Conservation (phyloP, 2,329 filamentous ascomycete genomes). For the Ophiostoma himal-ulmi region DNA sequence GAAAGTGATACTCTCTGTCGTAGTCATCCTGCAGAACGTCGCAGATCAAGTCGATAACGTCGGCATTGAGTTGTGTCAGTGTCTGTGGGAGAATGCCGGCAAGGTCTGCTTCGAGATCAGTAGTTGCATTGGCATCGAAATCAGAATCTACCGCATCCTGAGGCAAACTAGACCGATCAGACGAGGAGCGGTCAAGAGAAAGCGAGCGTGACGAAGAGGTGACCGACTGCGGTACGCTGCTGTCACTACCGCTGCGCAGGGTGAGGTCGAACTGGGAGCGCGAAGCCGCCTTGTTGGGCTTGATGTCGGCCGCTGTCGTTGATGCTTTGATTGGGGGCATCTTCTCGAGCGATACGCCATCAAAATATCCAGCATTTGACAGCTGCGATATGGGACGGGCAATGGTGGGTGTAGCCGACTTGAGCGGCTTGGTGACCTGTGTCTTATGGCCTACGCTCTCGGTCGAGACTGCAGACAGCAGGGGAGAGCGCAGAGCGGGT, state of each 20-base stretch:
- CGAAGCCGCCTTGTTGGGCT: constrained; percentile 21
- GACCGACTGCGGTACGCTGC: constrained; percentile 22
- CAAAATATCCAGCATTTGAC: constrained; percentile 33
- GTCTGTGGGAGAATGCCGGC: constrained; percentile 50
- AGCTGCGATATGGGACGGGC: constrained; percentile 35
- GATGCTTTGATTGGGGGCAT: constrained; percentile 32
- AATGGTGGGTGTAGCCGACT: constrained; percentile 27
- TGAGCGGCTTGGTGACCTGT: constrained; percentile 26
- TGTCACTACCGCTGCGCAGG: constrained; percentile 27
- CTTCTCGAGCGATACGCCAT: constrained; percentile 33
- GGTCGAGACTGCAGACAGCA: constrained; percentile 25
- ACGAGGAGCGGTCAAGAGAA: constrained; percentile 27
- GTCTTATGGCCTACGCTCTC: constrained; percentile 26
- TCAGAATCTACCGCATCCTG: background rate
- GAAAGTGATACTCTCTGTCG: constrained; percentile 45
- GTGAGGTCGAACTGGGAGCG: constrained; percentile 26
- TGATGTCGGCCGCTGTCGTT: constrained; percentile 20
- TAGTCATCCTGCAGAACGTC: constrained; percentile 52
- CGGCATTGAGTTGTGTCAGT: constrained; percentile 47
- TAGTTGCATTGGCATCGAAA: background rate
- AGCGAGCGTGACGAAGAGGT: constrained; percentile 24
- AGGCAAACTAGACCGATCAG: constrained; percentile 24
- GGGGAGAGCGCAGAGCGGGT: constrained; percentile 32
- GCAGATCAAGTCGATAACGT: constrained; percentile 55
- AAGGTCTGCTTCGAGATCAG: constrained; percentile 29